phyloP scores from a whole-genome alignment of 345 rosid genomes.

The Murraya paniculata region DNA sequence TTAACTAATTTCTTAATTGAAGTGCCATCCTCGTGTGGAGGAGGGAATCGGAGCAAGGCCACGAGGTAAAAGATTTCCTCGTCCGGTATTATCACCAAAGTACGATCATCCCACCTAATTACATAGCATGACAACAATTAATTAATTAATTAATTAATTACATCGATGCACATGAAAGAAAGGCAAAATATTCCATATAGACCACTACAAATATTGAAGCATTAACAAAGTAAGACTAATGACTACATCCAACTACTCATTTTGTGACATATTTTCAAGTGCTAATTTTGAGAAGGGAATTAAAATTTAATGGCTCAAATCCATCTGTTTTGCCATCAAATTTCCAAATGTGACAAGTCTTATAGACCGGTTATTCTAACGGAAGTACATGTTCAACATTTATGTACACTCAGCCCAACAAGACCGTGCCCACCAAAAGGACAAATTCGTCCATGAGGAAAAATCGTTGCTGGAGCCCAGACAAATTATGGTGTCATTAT shows the following conservation, averaged over 20 bases:
- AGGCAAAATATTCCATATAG: too few species aligned
- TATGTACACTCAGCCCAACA: not conserved
- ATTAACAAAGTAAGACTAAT: too few species aligned
- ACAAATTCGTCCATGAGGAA: slow-evolving; percentile 8
- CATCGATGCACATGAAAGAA: not conserved
- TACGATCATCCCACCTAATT: slow-evolving; percentile 70
- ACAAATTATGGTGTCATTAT: slow-evolving; percentile 43
- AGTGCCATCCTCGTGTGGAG: slow-evolving; percentile 31
- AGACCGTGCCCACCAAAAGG: not conserved
- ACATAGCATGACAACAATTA: not conserved
- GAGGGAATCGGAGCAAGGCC: slow-evolving; percentile 72
- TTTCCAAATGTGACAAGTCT: not conserved
- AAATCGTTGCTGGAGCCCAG: slow-evolving; percentile 22
- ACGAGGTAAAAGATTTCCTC: slow-evolving; percentile 87
- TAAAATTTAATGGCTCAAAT: not conserved
- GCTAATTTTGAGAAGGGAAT: too few species aligned
- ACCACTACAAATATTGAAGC: too few species aligned
- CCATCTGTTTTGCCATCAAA: not conserved
- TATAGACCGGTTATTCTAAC: too few species aligned
- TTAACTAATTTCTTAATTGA: slow-evolving; percentile 48
- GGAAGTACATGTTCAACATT: too few species aligned
- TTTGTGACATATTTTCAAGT: too few species aligned
- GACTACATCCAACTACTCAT: too few species aligned
- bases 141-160: not conserved
- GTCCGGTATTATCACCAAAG: slow-evolving; percentile 61